phyloP scores from a whole-genome alignment of 1,284 basidiomycete genomes.

The Boletus smithii region DNA sequence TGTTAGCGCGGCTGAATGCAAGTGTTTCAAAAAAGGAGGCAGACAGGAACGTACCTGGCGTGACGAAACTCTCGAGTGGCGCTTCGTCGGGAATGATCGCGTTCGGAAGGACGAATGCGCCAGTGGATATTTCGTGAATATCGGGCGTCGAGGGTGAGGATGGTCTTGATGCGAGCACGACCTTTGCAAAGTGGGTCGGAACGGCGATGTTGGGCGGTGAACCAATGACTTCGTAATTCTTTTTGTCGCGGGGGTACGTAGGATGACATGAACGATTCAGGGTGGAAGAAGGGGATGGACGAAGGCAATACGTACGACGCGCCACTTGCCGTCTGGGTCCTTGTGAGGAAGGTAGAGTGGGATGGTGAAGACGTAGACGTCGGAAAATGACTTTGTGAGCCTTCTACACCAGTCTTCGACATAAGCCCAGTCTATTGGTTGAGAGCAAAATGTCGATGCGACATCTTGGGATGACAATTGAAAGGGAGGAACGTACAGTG shows the following conservation, averaged over 20 bases:
- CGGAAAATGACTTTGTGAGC: conserved; percentile 81
- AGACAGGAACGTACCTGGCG: conserved; percentile 57
- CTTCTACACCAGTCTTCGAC: conserved; percentile 93
- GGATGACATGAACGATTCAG: background rate
- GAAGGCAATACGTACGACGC: conserved; percentile 87
- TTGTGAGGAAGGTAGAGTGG: conserved; percentile 93
- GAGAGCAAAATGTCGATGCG: background rate
- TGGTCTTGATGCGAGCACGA: conserved; percentile 78
- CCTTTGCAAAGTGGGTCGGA: conserved; percentile 98
- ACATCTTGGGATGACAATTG: background rate
- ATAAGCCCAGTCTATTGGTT: conserved; percentile 84
- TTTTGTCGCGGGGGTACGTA: background rate
- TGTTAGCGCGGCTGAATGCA: too few species aligned
- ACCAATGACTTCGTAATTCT: conserved; percentile 91
- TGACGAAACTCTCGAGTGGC: conserved; percentile 74
- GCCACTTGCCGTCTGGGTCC: conserved; percentile 88
- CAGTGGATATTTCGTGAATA: conserved; percentile 74
- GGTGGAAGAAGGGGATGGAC: background rate
- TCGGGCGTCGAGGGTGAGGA: conserved; percentile 71
- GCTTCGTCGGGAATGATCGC: conserved; percentile 83
- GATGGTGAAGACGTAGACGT: conserved; percentile 97
- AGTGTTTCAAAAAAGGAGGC: background rate
- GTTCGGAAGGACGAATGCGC: conserved; percentile 95
- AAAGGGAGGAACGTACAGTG: conserved; percentile 65
- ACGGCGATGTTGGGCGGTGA: conserved; percentile 87